A percentile compares a stretch with the other conserved stretches of the same genome.
phyloP scores from a whole-genome alignment of 192 early-diverging fungal species.

The Linnemannia elongata region DNA sequence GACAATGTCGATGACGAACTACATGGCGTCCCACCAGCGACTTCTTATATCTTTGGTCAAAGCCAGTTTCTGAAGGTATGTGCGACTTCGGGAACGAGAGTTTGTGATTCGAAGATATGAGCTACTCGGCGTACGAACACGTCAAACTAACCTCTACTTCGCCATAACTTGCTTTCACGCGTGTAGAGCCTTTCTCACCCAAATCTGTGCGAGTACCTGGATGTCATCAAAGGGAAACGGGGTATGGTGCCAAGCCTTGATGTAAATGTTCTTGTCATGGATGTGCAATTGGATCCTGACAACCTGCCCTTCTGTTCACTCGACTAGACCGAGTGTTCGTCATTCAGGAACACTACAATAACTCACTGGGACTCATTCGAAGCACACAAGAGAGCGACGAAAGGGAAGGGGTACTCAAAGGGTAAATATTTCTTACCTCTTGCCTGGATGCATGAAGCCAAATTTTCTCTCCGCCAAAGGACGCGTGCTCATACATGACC shows the following conservation, averaged over 20 bases:
- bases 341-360: constrained; percentile 64
- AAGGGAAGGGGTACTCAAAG: constrained; percentile 18
- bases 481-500: background rate
- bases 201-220: constrained; percentile 74
- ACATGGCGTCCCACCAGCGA: constrained; percentile 45
- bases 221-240: constrained; percentile 73
- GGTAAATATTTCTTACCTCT: background rate
- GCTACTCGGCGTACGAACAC: background rate
- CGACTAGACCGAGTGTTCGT: constrained; percentile 68
- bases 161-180: background rate
- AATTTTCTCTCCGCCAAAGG: too few species aligned
- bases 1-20: constrained; percentile 51
- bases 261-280: background rate
- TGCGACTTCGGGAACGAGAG: background rate
- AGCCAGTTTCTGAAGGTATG: constrained; percentile 50
- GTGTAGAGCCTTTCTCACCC: constrained; percentile 68
- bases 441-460: too few species aligned
- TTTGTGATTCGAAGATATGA: background rate
- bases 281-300: background rate
- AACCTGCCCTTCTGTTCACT: background rate
- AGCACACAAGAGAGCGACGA: constrained; percentile 25
- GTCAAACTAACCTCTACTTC: background rate
- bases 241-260: constrained; percentile 30
- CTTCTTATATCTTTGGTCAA: constrained; percentile 46
- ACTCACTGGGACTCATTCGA: constrained; percentile 22